phyloP scores from a whole-genome alignment of 768 basidiomycete species.

The Lepiota brunneoincarnata region DNA sequence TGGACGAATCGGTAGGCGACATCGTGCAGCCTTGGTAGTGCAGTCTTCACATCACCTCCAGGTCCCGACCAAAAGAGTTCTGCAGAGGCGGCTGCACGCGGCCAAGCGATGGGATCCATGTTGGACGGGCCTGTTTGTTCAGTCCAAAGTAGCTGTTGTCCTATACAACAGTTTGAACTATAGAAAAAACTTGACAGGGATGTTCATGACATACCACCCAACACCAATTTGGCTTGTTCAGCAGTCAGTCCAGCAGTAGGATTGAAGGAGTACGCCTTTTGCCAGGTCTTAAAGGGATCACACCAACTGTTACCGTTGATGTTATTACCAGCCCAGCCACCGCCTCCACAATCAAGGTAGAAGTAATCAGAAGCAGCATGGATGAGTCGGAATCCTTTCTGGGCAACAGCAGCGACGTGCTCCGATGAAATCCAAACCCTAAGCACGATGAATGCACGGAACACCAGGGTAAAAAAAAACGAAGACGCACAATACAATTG shows the following conservation, averaged over 20 bases:
- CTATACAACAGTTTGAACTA: slow-evolving; percentile 22
- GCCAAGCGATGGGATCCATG: slow-evolving; percentile 69
- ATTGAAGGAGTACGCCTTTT: slow-evolving; percentile 72
- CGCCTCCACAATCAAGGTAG: slow-evolving; percentile 78
- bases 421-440: slow-evolving; percentile 73
- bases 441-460: not conserved
- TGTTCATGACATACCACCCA: slow-evolving; percentile 50
- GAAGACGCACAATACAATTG: slow-evolving; percentile 51
- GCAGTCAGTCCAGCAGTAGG: slow-evolving; percentile 57
- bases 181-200: not conserved
- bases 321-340: slow-evolving; percentile 63
- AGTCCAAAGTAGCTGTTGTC: slow-evolving; percentile 69
- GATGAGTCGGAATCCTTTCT: slow-evolving; percentile 57
- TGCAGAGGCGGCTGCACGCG: slow-evolving; percentile 65
- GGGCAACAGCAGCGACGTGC: slow-evolving; percentile 54
- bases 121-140: slow-evolving; percentile 69
- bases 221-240: slow-evolving; percentile 50
- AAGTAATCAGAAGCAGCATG: slow-evolving; percentile 78
- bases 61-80: slow-evolving; percentile 75
- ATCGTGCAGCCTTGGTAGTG: slow-evolving; percentile 69
- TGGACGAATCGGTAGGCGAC: slow-evolving; percentile 57
- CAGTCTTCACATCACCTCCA: slow-evolving; percentile 40
- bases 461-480: not conserved
- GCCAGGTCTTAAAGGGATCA: slow-evolving; percentile 82
- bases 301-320: slow-evolving; percentile 62